Evolutionary conservation across 257 asterid species (phyloP), one percentile per base, ranked within the genome.

Genomic region (Solanum commersonii): DNA sequence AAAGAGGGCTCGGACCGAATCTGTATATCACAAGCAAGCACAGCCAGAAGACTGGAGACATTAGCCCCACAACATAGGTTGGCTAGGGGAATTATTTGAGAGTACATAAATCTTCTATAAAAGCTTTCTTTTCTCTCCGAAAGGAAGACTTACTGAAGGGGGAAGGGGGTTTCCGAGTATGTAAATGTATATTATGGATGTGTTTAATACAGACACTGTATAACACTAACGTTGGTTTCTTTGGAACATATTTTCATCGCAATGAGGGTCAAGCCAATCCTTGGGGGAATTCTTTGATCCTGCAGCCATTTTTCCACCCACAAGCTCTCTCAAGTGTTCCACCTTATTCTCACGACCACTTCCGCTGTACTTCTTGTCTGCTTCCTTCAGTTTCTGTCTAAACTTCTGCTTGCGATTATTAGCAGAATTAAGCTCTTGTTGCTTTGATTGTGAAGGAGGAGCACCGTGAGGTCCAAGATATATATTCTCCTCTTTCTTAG

Each of bases 381-480:
- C 99, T 86, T 95, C 99, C 91, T 92, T 97, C 18, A 97, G 93
- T 87, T 93, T 96, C 88, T 96, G 98, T 87, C 94, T 96, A 22
- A 95, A 93, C 87, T 70, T 94, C 92, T 95, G 98, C 90, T 94
- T 97, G 34, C 96, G 95, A 79, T 89, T 91, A 79, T 90, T 91
- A 3, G 90, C 82, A 87, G 92, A 56, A 88, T 87, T 93, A 49
- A 89, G 93, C 88, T 95, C 98, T 76, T 90, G 96, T 86, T 92
- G 98, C 87, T 93, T 95, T 16, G 97, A 90, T 52, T 91, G 96
- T 83, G 94, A 92, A 31, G 99, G 99, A 65, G 99, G 98, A 38
- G 98, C 98, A 38, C 98, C 98, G 87, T 96, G 99, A 12, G 99
- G 98, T 60, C 99, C 99, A 23, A 97, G 97, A 89, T 96, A 97